A percentile compares a stretch with the other conserved stretches of the same genome.
Evolutionary conservation across 2,329 filamentous ascomycete genomes (phyloP).

Genomic region (Fusarium floridanum): DNA sequence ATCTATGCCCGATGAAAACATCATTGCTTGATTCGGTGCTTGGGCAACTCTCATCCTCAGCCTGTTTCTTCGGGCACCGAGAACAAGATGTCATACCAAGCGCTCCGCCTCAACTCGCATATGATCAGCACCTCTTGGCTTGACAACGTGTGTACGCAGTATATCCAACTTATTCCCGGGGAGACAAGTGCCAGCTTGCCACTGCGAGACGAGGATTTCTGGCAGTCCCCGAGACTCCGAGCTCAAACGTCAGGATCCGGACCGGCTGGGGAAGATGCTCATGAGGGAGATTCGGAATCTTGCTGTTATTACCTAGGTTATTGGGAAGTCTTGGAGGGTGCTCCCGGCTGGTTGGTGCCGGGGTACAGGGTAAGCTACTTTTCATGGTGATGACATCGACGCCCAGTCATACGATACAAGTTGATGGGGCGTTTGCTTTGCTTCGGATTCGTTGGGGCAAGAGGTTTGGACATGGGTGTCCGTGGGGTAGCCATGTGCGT

Average conservation of each 20-base stretch:
- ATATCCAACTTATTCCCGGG: not conserved
- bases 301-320: constrained; percentile 20
- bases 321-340: not conserved
- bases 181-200: not conserved
- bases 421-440: not conserved
- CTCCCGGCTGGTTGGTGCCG: not conserved
- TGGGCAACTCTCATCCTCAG: not conserved
- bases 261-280: constrained; percentile 14
- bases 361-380: constrained; percentile 21
- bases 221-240: constrained; percentile 17
- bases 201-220: constrained; percentile 7
- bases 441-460: not conserved
- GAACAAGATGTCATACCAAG: constrained; percentile 2
- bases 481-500: not conserved
- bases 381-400: not conserved
- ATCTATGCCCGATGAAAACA: constrained; percentile 2
- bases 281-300: constrained; percentile 14
- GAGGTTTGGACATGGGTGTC: not conserved
- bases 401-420: not conserved
- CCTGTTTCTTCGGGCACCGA: constrained; percentile 1
- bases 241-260: constrained; percentile 15
- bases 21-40: not conserved
- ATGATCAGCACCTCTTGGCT: constrained; percentile 1
- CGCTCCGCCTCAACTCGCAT: constrained; percentile 7
- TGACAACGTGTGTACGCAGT: not conserved